Conservation (phyloP, 192 early-diverging fungal species). For the Umbelopsis sp. region DNA sequence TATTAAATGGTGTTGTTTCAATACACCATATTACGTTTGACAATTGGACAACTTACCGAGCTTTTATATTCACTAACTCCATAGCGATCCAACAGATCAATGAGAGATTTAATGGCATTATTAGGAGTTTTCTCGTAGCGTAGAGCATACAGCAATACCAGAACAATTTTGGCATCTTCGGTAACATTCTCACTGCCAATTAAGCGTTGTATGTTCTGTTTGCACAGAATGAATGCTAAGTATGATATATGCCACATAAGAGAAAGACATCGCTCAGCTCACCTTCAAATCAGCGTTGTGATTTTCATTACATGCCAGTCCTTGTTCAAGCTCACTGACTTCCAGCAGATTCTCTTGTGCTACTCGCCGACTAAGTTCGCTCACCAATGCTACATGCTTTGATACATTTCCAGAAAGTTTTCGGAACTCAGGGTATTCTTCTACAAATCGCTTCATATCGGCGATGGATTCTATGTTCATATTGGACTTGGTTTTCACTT, state of each 20-base stretch:
- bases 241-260: not conserved
- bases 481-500: slow-evolving; percentile 86
- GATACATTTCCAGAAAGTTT: slow-evolving; percentile 96
- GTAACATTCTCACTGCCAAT: slow-evolving; percentile 68
- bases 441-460: slow-evolving; percentile 99
- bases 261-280: slow-evolving; percentile 16
- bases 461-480: slow-evolving; percentile 93
- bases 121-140: slow-evolving; percentile 85
- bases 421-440: slow-evolving; percentile 97
- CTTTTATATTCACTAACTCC: slow-evolving; percentile 78
- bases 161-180: slow-evolving; percentile 75
- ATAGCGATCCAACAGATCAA: slow-evolving; percentile 70
- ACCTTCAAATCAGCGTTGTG: slow-evolving; percentile 87
- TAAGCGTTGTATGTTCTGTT: slow-evolving; percentile 67
- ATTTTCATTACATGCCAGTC: slow-evolving; percentile 85
- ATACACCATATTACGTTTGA: not conserved
- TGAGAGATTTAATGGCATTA: slow-evolving; percentile 72
- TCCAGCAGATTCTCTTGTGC: slow-evolving; percentile 75
- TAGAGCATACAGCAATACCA: slow-evolving; percentile 86
- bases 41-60: slow-evolving; percentile 47
- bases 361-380: slow-evolving; percentile 90
- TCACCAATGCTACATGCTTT: slow-evolving; percentile 97
- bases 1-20: not conserved
- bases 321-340: slow-evolving; percentile 94
- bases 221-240: not conserved